These are phyloP conservation scores for Eleusine indica DNA, from an alignment of 176 grass and related monocot genomes.

Conservation along the genomic window DNA sequence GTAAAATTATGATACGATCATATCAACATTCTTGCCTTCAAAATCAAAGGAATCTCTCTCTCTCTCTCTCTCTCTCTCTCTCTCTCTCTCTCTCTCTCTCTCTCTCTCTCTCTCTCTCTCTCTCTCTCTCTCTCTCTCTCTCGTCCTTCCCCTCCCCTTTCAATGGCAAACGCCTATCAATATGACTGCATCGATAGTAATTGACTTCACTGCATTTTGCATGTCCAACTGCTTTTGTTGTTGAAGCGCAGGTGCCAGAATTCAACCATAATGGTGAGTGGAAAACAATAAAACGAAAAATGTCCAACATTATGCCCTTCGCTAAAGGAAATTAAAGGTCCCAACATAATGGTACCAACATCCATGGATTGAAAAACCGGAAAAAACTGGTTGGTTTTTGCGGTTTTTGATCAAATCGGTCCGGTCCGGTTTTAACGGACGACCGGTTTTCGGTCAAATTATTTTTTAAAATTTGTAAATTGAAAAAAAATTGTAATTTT, in stretches of 20 bases:
- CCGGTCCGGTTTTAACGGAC: too few relatives aligned
- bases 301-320: background rate
- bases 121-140: background rate
- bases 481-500: too few relatives aligned
- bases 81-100: too few relatives aligned
- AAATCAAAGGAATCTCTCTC: background rate
- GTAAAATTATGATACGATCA: background rate
- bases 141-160: background rate
- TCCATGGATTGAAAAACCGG: too few relatives aligned
- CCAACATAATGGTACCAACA: background rate
- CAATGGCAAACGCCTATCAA: background rate
- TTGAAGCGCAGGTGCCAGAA: background rate
- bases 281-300: background rate
- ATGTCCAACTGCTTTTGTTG: background rate
- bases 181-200: background rate
- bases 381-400: too few relatives aligned
- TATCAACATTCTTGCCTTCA: too few relatives aligned
- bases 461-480: too few relatives aligned
- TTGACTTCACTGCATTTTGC: background rate
- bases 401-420: too few relatives aligned
- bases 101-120: too few relatives aligned
- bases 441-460: too few relatives aligned
- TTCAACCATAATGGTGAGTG: background rate
- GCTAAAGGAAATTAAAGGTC: too few relatives aligned
- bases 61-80: too few relatives aligned